Percentiles rank a stretch among this genome's conserved stretches.
Conservation (phyloP, 306 rosid species). For the Abrus pulchellus region DNA sequence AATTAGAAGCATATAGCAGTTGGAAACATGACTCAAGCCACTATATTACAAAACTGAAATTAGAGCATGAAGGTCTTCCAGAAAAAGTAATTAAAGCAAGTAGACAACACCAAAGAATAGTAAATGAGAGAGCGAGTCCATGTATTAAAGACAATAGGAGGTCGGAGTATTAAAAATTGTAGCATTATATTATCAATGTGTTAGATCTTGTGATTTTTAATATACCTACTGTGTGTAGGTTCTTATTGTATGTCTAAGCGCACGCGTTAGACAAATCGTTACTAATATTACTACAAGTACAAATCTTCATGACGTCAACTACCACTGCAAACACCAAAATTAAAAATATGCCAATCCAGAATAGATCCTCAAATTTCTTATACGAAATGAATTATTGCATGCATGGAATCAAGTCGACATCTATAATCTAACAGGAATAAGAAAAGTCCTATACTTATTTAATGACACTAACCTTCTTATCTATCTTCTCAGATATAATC, state of each 20-base stretch:
- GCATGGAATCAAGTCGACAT: constrained; percentile 30
- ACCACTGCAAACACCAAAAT: background rate
- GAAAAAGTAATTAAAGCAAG: constrained; percentile 1
- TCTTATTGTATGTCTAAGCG: too few relatives aligned
- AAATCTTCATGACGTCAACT: constrained; percentile 8
- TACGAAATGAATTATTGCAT: background rate
- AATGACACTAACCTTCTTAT: constrained; percentile 77
- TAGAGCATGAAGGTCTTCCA: background rate
- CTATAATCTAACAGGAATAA: background rate
- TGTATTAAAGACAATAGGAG: background rate
- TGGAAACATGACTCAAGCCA: constrained; percentile 28
- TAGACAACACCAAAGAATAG: constrained; percentile 8
- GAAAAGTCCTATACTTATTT: constrained; percentile 15
- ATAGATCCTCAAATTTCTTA: constrained; percentile 25
- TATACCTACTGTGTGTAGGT: too few relatives aligned
- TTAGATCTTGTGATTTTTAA: too few relatives aligned
- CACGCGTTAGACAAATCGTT: too few relatives aligned
- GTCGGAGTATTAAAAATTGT: background rate
- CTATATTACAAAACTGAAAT: constrained; percentile 7
- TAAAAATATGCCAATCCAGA: constrained; percentile 11
- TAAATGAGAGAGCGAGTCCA: background rate
- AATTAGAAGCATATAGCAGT: background rate
- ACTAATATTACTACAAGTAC: background rate
- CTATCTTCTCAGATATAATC: constrained; percentile 83
- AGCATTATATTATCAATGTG: too few relatives aligned